Evolutionary conservation across 2,329 filamentous ascomycete species (phyloP).

Genomic region (Pleurostoma richardsiae): DNA sequence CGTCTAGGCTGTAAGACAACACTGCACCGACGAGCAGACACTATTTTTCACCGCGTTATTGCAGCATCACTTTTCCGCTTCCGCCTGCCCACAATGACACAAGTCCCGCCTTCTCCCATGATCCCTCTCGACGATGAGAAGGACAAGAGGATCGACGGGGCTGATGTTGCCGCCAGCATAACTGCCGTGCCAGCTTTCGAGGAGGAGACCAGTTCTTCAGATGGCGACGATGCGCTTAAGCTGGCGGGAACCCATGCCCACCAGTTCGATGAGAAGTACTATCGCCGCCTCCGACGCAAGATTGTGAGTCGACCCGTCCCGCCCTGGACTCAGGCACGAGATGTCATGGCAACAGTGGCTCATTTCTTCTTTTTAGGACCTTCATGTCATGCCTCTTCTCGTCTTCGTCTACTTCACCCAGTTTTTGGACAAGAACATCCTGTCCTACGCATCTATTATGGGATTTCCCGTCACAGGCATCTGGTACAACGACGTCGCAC

Average conservation of each 20-base stretch:
- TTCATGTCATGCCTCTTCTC: conserved; percentile 10
- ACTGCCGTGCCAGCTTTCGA: background rate
- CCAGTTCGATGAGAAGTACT: conserved; percentile 10
- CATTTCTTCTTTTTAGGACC: conserved; percentile 6
- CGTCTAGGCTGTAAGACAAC: no score
- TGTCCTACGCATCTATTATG: conserved; percentile 11
- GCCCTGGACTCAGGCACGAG: background rate
- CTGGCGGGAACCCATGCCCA: conserved; percentile 7
- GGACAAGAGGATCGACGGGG: background rate
- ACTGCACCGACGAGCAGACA: background rate
- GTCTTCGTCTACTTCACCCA: conserved; percentile 10
- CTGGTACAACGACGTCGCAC: conserved; percentile 10
- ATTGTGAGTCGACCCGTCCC: conserved; percentile 7
- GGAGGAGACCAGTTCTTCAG: conserved; percentile 5
- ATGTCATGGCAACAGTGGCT: conserved; percentile 1
- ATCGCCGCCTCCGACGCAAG: conserved; percentile 6
- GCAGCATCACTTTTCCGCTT: background rate
- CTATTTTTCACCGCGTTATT: background rate
- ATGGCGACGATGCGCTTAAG: conserved; percentile 8
- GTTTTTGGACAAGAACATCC: conserved; percentile 11
- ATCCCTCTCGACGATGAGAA: background rate
- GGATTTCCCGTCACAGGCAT: conserved; percentile 7
- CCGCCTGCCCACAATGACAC: background rate
- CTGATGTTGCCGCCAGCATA: background rate
- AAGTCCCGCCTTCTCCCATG: background rate